Base-by-base conservation (phyloP, 805 yeast genomes). In the Saccharomyces paradoxus region DNA sequence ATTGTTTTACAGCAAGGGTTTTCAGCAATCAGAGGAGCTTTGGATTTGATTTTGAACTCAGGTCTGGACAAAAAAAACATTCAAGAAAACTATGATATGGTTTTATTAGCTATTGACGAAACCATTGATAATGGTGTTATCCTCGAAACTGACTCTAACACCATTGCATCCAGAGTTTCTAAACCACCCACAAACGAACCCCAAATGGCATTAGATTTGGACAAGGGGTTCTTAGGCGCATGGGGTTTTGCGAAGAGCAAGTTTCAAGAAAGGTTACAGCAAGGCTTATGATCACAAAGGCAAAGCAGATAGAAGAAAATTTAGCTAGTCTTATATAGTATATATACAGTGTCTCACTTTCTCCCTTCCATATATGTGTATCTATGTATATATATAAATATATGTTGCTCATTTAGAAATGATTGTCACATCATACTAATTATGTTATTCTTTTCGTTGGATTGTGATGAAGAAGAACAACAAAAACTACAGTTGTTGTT, bases 121-220 rank as follows among this genome's bases (percentile, higher is more conserved):
- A 80, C 95, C 9, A 77, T 94, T 50, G 99, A 94, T 68, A 96
- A 91, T 67, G 99, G 98, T 46, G 82, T 94, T 59, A 83, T 94
- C 54, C 78, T 94, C 61, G 97, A 94, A 70, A 86, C 90, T 28
- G 97, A 94, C 65, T 83, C 96, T 4, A 81, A 86, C 37, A 83
- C 88, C 46, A 87, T 94, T 62, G 91, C 92, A 2, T 81, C 95
- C 14, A 81, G 99, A 72, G 96, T 91, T 27, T 87, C 98, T n/a
- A 81, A 82, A 56, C 84, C 94, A 31, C 96, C 97, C 49, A 71
- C 82, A 32, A 82, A 78, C 59, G 96, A 89, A 62, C 74, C 72
- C 30, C 75, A 78, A 41, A 74, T 82, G 63, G 74, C 79, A 55
- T 78, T 87, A 55, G 91, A 86, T 63, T 77, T 83, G 53, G 94